Percentiles rank a stretch among this genome's conserved stretches.
Evolutionary conservation across 805 yeast genomes (phyloP).

Genomic region (Candida krabiensis): DNA sequence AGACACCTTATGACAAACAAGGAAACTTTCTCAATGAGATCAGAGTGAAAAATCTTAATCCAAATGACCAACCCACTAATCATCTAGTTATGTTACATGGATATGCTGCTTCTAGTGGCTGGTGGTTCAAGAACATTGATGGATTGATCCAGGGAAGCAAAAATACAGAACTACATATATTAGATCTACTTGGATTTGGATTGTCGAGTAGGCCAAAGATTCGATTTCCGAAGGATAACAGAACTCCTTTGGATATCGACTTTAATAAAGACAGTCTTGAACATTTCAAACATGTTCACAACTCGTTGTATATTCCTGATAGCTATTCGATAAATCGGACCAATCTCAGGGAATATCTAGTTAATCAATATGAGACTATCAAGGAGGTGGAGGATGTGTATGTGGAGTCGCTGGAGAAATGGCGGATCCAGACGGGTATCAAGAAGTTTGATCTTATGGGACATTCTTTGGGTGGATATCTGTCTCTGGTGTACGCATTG

Average conservation of each 20-base stretch:
- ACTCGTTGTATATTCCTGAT: slow-evolving; percentile 25
- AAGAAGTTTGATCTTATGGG: slow-evolving; percentile 63
- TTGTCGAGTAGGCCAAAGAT: slow-evolving; percentile 48
- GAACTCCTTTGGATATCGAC: slow-evolving; percentile 26
- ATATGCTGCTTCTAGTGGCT: slow-evolving; percentile 55
- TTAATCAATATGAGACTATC: slow-evolving; percentile 39
- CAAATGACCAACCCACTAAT: slow-evolving; percentile 2
- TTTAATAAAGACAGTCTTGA: slow-evolving; percentile 21
- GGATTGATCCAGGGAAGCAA: slow-evolving; percentile 35
- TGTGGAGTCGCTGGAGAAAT: slow-evolving; percentile 57
- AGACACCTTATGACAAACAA: slow-evolving; percentile 6
- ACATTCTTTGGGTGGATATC: slow-evolving; percentile 79
- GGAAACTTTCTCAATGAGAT: slow-evolving; percentile 28
- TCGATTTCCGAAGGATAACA: slow-evolving; percentile 21
- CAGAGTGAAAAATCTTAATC: slow-evolving; percentile 20
- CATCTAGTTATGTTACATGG: slow-evolving; percentile 58
- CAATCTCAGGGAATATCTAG: slow-evolving; percentile 27
- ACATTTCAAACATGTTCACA: slow-evolving; percentile 24
- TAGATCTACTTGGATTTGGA: slow-evolving; percentile 57
- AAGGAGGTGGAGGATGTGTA: slow-evolving; percentile 55
- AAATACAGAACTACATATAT: slow-evolving; percentile 34
- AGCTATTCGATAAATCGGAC: slow-evolving; percentile 14
- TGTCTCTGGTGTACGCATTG: slow-evolving; percentile 63
- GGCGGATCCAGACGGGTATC: slow-evolving; percentile 55
- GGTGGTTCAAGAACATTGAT: slow-evolving; percentile 55